Evolutionary conservation across 2,329 filamentous ascomycete genomes (phyloP), one percentile per base, ranked within the genome.

Genomic region (Dactylella cylindrospora): DNA sequence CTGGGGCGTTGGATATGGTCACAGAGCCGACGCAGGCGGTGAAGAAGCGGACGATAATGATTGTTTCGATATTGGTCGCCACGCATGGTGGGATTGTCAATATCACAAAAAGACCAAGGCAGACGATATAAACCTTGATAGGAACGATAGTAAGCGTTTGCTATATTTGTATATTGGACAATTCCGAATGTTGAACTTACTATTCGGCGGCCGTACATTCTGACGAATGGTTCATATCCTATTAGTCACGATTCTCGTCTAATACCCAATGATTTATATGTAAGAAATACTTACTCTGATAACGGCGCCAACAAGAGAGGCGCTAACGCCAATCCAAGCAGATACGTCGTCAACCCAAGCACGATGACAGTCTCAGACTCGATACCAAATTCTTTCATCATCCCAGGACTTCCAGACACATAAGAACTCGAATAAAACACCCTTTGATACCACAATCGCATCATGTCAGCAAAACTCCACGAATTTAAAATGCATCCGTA

Each of bases 1-100:
- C 90, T 0, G 90, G 88, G 1, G 85, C 82, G 70, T 94, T 95
- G 9, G 84, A 82, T 20, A 95, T 84, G 81, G 94, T 86, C 33
- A 86, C 88, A 4, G 87, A 81, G 2, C 88, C 86, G 45, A 84
- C 88, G 51, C 89, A 73, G 5, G 84, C 85, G 79, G 83, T 84
- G 65, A 93, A 81, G 71, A 90, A 90, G 19, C 88, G 79, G 41
- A 84, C 77, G 3, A 86, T 76, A n/a, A 93, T 78, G 38, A 93
- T 80, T 29, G 82, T 78, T 0, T 78, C 77, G 1, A 91, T 74
- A 3, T 84, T 86, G 45, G 80, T 81, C 3, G 85, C 84, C 20
- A 90, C 70, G 8, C 80, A 87, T 67, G 83, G 84, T 0, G 88
- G 88, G 22, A 93, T 78, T 9, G 90, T 80, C 33, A 91, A 74